These are phyloP conservation scores for Pyrenophora tritici-repentis DNA, from an alignment of 2,329 filamentous ascomycete genomes.

Conservation along the genomic window DNA sequence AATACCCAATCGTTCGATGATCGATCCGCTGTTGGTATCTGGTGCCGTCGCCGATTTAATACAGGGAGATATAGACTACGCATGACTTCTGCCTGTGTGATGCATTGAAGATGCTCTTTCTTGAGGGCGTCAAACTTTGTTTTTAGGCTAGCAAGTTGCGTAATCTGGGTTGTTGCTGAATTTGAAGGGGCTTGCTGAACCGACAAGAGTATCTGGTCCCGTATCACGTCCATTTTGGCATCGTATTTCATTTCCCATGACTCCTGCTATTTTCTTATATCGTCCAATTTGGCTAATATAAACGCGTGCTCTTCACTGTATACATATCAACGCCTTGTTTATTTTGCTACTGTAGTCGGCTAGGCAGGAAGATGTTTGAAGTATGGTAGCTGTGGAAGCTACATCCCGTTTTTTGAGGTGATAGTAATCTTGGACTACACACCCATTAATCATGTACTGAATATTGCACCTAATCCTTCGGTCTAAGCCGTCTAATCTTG, in stretches of 20 bases:
- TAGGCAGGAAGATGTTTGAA: too few species aligned
- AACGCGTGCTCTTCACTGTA: not conserved
- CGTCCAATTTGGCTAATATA: not conserved
- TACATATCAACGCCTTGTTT: not conserved
- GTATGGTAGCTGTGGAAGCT: not conserved
- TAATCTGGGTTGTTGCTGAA: not conserved
- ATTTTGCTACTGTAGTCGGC: not conserved
- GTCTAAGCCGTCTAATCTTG: not conserved
- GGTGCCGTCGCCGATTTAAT: conserved; percentile 3
- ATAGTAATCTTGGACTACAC: not conserved
- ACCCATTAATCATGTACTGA: not conserved
- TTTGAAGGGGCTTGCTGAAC: not conserved
- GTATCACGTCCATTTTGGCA: not conserved
- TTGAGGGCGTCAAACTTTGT: conserved; percentile 14
- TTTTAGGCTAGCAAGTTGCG: conserved; percentile 8
- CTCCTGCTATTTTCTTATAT: not conserved
- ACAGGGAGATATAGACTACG: conserved; percentile 4
- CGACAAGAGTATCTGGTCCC: not conserved
- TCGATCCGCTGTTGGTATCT: not conserved
- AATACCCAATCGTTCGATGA: conserved; percentile 18
- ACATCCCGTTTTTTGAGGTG: too few species aligned
- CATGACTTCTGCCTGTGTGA: not conserved
- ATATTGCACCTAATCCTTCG: rapidly evolving
- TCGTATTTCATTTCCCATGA: not conserved
- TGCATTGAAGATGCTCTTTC: conserved; percentile 6